Conservation (phyloP, 2,329 filamentous ascomycete species). For the Cordyceps javanica region DNA sequence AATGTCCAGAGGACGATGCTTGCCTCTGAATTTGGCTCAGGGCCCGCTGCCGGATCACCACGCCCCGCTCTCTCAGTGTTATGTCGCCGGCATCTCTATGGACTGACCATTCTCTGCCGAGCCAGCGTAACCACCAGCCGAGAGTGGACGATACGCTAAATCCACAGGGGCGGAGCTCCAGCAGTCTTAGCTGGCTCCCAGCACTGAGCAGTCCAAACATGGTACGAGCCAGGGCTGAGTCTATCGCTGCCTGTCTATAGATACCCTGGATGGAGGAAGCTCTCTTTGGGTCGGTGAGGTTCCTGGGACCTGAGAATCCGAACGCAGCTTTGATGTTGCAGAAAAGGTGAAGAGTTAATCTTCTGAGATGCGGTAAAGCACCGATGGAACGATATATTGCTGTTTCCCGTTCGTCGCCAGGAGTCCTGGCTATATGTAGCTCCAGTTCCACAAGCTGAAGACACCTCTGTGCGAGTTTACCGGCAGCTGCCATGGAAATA, state of each 20-base stretch:
- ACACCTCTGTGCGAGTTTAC: not conserved
- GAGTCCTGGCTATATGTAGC: slow-evolving; percentile 3
- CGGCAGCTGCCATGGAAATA: not conserved
- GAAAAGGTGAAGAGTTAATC: not conserved
- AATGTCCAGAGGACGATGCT: not conserved
- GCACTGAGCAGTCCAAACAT: slow-evolving; percentile 5
- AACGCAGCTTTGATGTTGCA: not conserved
- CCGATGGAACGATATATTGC: slow-evolving; percentile 1
- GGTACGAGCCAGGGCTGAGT: slow-evolving; percentile 5
- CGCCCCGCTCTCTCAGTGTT: not conserved
- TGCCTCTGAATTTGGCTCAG: not conserved
- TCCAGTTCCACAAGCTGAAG: not conserved
- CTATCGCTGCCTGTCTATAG: slow-evolving; percentile 2
- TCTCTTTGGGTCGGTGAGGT: not conserved
- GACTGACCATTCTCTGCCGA: slow-evolving; percentile 1
- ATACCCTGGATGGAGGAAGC: slow-evolving; percentile 1
- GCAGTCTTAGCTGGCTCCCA: slow-evolving; percentile 4
- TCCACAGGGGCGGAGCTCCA: not conserved
- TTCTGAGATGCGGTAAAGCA: not conserved
- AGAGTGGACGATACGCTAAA: not conserved
- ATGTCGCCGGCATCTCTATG: not conserved
- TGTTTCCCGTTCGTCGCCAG: not conserved
- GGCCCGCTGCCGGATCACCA: not conserved
- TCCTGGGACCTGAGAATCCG: not conserved
- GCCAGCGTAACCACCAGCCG: not conserved